These are phyloP conservation scores for Fusarium temperatum DNA, from an alignment of 2,329 filamentous ascomycete genomes.

Conservation along the genomic window DNA sequence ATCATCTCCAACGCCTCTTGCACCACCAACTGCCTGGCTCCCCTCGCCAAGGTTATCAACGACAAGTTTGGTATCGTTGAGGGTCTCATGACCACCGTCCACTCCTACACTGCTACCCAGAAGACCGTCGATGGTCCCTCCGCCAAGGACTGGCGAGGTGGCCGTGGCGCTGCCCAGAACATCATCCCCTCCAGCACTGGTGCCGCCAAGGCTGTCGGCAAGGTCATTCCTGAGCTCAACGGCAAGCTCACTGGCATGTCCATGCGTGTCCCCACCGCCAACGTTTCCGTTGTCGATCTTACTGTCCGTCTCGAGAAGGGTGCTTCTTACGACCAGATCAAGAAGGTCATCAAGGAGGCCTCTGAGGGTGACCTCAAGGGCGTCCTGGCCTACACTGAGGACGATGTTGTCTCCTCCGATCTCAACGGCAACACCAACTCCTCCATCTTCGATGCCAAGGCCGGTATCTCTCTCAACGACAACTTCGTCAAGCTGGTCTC, in stretches of 20 bases:
- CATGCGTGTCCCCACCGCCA: slow-evolving; percentile 98
- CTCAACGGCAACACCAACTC: slow-evolving; percentile 92
- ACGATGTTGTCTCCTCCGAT: slow-evolving; percentile 94
- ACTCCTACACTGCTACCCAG: slow-evolving; percentile 99
- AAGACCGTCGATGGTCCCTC: slow-evolving; percentile 99
- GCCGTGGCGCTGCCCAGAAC: slow-evolving; percentile 98
- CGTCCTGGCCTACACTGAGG: slow-evolving; percentile 94
- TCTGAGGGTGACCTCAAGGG: slow-evolving; percentile 87
- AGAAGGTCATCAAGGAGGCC: slow-evolving; percentile 87
- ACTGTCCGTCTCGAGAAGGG: slow-evolving; percentile 93
- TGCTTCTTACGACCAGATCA: slow-evolving; percentile 91
- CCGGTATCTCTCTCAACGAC: slow-evolving; percentile 96
- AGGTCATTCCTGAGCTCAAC: slow-evolving; percentile 97
- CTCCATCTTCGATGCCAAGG: slow-evolving; percentile 99
- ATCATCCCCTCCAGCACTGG: slow-evolving; percentile 99
- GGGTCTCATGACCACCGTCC: slow-evolving; percentile 99
- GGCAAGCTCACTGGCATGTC: slow-evolving; percentile 99
- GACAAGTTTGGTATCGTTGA: slow-evolving; percentile 98
- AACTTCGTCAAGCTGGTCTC: slow-evolving; percentile 99
- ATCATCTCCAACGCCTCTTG: slow-evolving; percentile 99
- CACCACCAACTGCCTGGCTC: slow-evolving; percentile 99
- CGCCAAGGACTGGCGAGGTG: slow-evolving; percentile 98
- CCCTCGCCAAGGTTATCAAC: slow-evolving; percentile 98
- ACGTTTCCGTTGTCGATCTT: slow-evolving; percentile 99
- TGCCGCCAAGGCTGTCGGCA: slow-evolving; percentile 99